These are phyloP conservation scores for Panicum virgatum DNA, from an alignment of 202 grass and related monocot species.

Conservation along the genomic window DNA sequence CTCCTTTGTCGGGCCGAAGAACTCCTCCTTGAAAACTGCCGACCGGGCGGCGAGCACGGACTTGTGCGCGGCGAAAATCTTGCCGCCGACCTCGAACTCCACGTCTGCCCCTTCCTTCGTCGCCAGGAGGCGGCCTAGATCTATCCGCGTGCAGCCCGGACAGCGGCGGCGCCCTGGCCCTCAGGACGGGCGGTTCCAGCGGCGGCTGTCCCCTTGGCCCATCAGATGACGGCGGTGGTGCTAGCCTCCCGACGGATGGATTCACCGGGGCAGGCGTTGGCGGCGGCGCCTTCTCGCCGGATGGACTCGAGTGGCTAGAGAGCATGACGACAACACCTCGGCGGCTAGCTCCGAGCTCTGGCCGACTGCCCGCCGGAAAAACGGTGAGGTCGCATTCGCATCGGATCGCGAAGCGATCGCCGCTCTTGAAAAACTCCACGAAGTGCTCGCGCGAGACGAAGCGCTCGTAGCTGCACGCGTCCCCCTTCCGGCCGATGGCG, in stretches of 20 bases:
- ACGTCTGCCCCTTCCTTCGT: neutral
- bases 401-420: neutral
- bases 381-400: neutral
- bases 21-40: neutral
- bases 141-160: neutral
- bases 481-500: neutral
- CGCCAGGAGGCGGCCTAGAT: neutral
- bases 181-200: neutral
- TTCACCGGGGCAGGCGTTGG: no score
- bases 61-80: conserved; percentile 21
- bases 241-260: no score
- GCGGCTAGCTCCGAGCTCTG: neutral
- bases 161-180: neutral
- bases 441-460: neutral
- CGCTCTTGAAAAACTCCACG: neutral
- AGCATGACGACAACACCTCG: no score
- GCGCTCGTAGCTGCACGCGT: neutral
- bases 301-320: no score
- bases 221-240: no score
- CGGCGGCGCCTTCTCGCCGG: no score
- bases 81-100: neutral
- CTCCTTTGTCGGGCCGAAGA: neutral
- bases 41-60: conserved; percentile 18
- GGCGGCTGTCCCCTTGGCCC: no score
- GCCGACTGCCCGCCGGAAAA: neutral